Conservation (phyloP, 164 flowering plant genomes). For the Annona cherimola region DNA sequence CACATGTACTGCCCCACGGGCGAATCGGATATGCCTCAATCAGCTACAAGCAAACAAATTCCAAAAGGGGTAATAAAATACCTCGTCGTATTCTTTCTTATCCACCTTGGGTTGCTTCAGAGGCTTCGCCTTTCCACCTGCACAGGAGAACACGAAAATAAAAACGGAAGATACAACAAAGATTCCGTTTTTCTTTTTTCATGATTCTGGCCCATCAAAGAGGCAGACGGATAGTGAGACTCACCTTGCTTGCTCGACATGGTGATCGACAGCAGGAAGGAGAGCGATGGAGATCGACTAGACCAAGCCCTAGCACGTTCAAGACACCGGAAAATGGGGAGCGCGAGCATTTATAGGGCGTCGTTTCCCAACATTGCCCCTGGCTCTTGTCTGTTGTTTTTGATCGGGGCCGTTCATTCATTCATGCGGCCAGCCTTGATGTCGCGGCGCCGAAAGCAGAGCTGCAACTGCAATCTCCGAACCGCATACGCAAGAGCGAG, state of each 20-base stretch:
- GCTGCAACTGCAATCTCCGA: too few species aligned
- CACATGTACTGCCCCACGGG: too few species aligned
- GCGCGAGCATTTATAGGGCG: not conserved
- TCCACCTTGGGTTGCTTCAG: constrained; percentile 77
- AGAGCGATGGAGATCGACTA: not conserved
- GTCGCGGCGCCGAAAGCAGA: too few species aligned
- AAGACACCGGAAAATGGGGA: not conserved
- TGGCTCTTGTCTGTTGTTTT: not conserved
- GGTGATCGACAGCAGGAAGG: constrained; percentile 18
- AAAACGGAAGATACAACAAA: not conserved
- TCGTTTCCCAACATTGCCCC: not conserved
- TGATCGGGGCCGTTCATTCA: too few species aligned
- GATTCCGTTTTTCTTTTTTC: not conserved
- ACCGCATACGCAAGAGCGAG: too few species aligned
- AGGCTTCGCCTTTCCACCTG: constrained; percentile 83
- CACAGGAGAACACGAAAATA: not conserved
- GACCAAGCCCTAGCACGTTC: not conserved
- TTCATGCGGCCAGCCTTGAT: too few species aligned
- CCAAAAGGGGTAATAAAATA: too few species aligned
- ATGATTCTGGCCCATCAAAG: not conserved
- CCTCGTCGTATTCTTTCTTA: constrained; percentile 88
- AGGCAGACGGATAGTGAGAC: not conserved
- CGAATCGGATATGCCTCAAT: too few species aligned
- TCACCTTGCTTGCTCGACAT: constrained; percentile 80
- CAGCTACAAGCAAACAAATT: too few species aligned